Percentiles rank a stretch among this genome's conserved stretches.
These are phyloP conservation scores for Nepenthes mirabilis DNA, from an alignment of 148 eudicot genomes.

Conservation along the genomic window DNA sequence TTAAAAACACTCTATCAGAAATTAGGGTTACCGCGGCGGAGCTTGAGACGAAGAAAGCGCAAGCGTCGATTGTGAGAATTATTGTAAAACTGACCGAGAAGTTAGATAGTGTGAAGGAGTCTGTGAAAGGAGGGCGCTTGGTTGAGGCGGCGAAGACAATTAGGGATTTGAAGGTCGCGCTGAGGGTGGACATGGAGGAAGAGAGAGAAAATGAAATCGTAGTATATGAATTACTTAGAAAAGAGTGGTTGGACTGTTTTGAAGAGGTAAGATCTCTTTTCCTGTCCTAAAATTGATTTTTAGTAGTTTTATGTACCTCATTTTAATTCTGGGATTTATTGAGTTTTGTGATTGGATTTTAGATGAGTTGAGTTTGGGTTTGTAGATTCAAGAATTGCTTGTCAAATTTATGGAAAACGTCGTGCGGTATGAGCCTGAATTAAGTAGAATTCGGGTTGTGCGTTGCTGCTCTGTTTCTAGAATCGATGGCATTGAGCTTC, in stretches of 20 bases:
- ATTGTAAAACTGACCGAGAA: constrained; percentile 31
- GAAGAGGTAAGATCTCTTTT: constrained; percentile 40
- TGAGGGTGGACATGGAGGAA: constrained; percentile 29
- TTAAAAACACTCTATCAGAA: constrained; percentile 23
- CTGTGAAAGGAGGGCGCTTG: constrained; percentile 36
- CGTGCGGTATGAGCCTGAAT: constrained; percentile 42
- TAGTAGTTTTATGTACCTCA: not conserved
- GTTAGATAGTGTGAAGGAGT: constrained; percentile 26
- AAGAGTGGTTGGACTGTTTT: constrained; percentile 61
- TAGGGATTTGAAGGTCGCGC: constrained; percentile 39
- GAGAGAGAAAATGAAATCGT: constrained; percentile 32
- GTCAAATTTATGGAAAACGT: constrained; percentile 53
- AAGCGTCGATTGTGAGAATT: constrained; percentile 28
- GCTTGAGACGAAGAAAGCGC: constrained; percentile 39
- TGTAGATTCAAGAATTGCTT: constrained; percentile 82
- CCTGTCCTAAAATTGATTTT: not conserved
- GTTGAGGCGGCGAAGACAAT: constrained; percentile 46
- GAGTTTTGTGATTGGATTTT: constrained; percentile 33
- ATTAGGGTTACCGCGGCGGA: constrained; percentile 27
- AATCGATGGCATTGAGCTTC: constrained; percentile 45
- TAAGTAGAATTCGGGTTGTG: constrained; percentile 31
- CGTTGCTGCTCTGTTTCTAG: constrained; percentile 24
- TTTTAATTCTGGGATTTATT: constrained; percentile 3
- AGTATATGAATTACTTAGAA: constrained; percentile 56
- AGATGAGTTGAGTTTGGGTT: constrained; percentile 40